Conservation (phyloP, 352 stramenopile species). For the Globisporangium spiculum region DNA sequence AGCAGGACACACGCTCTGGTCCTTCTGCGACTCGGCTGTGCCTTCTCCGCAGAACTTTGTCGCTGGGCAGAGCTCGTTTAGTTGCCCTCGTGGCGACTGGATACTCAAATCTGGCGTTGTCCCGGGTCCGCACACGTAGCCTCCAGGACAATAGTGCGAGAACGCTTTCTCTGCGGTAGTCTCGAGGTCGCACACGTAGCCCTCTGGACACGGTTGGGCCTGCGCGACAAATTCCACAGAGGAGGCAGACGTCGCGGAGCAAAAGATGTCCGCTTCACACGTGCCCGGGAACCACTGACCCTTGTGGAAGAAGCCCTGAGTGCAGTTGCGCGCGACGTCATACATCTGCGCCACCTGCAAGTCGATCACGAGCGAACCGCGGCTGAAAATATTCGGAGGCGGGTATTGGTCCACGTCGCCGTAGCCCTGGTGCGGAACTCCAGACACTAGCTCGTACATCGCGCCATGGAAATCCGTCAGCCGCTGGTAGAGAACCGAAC, state of each 20-base stretch:
- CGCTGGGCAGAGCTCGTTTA: slow-evolving; percentile 86
- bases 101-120: slow-evolving; percentile 93
- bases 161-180: slow-evolving; percentile 84
- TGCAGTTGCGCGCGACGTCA: slow-evolving; percentile 92
- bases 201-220: slow-evolving; percentile 91
- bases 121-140: slow-evolving; percentile 92
- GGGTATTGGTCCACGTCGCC: slow-evolving; percentile 74
- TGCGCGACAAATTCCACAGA: slow-evolving; percentile 50
- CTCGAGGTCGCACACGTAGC: slow-evolving; percentile 92
- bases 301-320: slow-evolving; percentile 85
- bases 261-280: slow-evolving; percentile 96
- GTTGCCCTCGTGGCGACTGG: slow-evolving; percentile 84
- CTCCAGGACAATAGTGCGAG: slow-evolving; percentile 79
- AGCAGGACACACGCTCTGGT: slow-evolving; percentile 73
- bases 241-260: slow-evolving; percentile 28
- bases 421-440: slow-evolving; percentile 93
- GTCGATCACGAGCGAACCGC: slow-evolving; percentile 86
- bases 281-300: slow-evolving; percentile 94
- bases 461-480: slow-evolving; percentile 94
- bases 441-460: slow-evolving; percentile 90
- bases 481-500: slow-evolving; percentile 91
- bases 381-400: slow-evolving; percentile 80
- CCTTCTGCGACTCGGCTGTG: slow-evolving; percentile 83
- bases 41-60: slow-evolving; percentile 87
- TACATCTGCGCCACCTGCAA: slow-evolving; percentile 79